Evolutionary conservation across 305 asterid genomes (phyloP).

Genomic region (Fraxinus floribunda): DNA sequence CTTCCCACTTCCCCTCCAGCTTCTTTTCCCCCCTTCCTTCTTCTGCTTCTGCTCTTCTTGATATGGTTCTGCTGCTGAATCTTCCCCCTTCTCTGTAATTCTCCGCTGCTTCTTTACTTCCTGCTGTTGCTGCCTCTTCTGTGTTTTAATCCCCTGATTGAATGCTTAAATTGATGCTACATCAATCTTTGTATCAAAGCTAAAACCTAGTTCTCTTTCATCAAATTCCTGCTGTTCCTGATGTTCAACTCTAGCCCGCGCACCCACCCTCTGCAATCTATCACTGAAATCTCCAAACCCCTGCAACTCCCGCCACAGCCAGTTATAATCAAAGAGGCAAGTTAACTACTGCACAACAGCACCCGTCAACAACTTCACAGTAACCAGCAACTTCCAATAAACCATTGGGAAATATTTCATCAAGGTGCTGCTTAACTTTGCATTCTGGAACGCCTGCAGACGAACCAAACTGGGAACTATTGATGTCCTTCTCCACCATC

Average conservation of each 20-base stretch:
- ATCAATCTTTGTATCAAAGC: background rate
- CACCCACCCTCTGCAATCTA: background rate
- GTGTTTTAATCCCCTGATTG: background rate
- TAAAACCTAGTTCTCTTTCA: background rate
- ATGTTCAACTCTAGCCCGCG: background rate
- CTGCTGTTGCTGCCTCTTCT: background rate
- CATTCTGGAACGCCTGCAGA: background rate
- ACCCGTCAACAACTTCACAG: background rate
- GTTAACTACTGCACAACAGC: background rate
- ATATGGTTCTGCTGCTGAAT: background rate
- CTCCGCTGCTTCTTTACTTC: background rate
- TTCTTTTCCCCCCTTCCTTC: background rate
- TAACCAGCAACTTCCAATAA: background rate
- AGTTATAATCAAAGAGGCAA: background rate
- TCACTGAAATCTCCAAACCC: background rate
- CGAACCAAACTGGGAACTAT: too few relatives aligned
- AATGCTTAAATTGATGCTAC: background rate
- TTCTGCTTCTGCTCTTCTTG: background rate
- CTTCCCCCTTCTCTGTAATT: background rate
- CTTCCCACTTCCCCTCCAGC: background rate
- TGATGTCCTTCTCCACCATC: too few relatives aligned
- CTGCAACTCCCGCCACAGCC: background rate
- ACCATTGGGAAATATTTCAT: background rate
- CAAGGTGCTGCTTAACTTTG: background rate
- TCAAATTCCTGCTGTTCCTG: background rate